phyloP scores from a whole-genome alignment of 2,329 filamentous ascomycete species.

The Aspergillus sp. region DNA sequence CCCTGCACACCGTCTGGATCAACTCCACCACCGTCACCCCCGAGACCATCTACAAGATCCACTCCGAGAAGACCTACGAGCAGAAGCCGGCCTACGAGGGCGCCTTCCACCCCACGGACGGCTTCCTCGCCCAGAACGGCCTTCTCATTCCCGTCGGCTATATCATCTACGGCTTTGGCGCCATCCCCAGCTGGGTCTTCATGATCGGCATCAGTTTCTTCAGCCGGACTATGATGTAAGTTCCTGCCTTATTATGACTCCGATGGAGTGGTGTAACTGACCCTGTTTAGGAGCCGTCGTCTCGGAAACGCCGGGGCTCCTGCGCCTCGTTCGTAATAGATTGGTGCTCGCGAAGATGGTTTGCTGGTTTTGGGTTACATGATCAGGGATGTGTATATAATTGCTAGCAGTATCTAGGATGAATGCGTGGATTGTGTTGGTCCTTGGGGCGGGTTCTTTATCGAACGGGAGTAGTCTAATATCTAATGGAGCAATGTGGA shows the following conservation, averaged over 20 bases:
- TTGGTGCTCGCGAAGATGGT: conserved; percentile 13
- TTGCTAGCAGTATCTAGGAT: conserved; percentile 16
- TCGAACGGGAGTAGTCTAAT: too few relatives aligned
- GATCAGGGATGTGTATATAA: conserved; percentile 37
- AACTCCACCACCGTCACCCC: conserved; percentile 59
- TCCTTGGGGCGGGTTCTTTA: neutral
- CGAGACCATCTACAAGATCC: conserved; percentile 56
- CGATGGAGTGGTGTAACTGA: conserved; percentile 9
- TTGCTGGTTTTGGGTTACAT: conserved; percentile 12
- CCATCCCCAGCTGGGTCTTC: conserved; percentile 63
- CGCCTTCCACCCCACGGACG: conserved; percentile 61
- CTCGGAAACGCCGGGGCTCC: conserved; percentile 21
- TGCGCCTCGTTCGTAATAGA: conserved; percentile 18
- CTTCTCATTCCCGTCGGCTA: conserved; percentile 57
- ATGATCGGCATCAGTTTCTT: conserved; percentile 64
- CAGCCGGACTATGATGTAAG: conserved; percentile 62
- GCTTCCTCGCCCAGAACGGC: conserved; percentile 52
- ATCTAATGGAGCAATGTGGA: neutral
- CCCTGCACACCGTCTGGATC: conserved; percentile 54
- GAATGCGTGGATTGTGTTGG: conserved; percentile 14
- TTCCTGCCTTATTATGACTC: conserved; percentile 10
- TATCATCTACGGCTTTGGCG: conserved; percentile 54
- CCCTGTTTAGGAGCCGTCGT: conserved; percentile 25
- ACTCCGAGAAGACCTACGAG: conserved; percentile 57
- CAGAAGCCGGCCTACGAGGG: conserved; percentile 55